Evolutionary conservation across 495 filamentous ascomycete genomes (phyloP).

Genomic region (Lasiosphaeris hirsuta): DNA sequence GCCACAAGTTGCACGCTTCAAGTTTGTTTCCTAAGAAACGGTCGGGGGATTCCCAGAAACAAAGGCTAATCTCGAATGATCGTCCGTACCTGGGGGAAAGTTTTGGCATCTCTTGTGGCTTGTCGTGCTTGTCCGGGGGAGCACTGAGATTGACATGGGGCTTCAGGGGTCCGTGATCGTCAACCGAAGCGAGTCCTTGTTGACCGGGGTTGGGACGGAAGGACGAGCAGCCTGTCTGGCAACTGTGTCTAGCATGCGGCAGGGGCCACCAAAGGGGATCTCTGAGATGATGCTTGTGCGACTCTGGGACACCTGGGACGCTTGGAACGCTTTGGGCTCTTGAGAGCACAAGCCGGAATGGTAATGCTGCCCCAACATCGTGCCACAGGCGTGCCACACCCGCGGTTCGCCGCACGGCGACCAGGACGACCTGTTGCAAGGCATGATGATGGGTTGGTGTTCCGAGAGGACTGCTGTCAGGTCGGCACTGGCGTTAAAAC

Average conservation of each 20-base stretch:
- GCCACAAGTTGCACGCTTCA: constrained; percentile 2
- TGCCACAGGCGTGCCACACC: constrained; percentile 26
- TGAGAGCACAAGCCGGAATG: constrained; percentile 12
- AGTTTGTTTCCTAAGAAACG: constrained; percentile 30
- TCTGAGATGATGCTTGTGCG: background rate
- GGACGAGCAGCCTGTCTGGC: constrained; percentile 27
- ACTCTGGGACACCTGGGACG: constrained; percentile 20
- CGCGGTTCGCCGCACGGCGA: constrained; percentile 19
- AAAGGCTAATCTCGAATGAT: constrained; percentile 32
- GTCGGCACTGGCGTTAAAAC: constrained; percentile 17
- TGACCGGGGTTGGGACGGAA: constrained; percentile 29
- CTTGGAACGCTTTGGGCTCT: constrained; percentile 22
- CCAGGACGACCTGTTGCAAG: constrained; percentile 19
- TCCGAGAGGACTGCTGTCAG: constrained; percentile 20
- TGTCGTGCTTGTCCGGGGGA: constrained; percentile 6
- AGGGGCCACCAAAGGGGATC: constrained; percentile 22
- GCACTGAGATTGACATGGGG: constrained; percentile 17
- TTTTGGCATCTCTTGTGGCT: constrained; percentile 14
- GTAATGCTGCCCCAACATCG: constrained; percentile 17
- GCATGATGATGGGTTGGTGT: constrained; percentile 28
- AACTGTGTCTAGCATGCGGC: constrained; percentile 28
- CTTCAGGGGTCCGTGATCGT: constrained; percentile 29
- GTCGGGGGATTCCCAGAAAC: constrained; percentile 32
- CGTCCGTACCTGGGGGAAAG: constrained; percentile 5
- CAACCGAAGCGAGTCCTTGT: constrained; percentile 25